Conservation (phyloP, 1,284 basidiomycete genomes). For the Ganoderma meredithae region DNA sequence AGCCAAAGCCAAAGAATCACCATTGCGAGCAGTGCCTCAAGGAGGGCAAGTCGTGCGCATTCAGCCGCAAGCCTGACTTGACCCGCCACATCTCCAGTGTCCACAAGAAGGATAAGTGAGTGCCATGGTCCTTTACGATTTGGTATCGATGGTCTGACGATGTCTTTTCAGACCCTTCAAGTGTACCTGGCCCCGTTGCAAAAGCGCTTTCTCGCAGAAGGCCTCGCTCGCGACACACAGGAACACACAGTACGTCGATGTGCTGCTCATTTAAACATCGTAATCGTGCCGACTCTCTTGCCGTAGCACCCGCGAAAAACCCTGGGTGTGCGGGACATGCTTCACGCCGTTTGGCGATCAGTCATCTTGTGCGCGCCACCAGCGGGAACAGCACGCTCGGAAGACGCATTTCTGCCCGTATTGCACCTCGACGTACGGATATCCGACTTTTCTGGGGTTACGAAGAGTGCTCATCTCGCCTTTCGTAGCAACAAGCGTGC, state of each 20-base stretch:
- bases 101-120: constrained; percentile 67
- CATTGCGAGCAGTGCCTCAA: constrained; percentile 29
- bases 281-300: not conserved
- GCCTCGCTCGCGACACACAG: constrained; percentile 8
- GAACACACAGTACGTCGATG: constrained; percentile 15
- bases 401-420: constrained; percentile 27
- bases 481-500: constrained; percentile 26
- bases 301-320: constrained; percentile 58
- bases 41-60: constrained; percentile 52
- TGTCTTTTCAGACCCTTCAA: constrained; percentile 13
- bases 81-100: constrained; percentile 44
- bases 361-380: constrained; percentile 53
- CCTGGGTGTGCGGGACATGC: constrained; percentile 57
- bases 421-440: constrained; percentile 4
- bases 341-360: constrained; percentile 60
- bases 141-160: not conserved
- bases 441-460: not conserved
- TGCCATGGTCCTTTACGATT: too few species aligned
- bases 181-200: constrained; percentile 4
- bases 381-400: constrained; percentile 24
- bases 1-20: constrained; percentile 19
- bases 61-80: constrained; percentile 61
- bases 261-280: not conserved
- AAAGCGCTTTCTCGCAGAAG: constrained; percentile 11
- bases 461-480: not conserved